Evolutionary conservation across 2,329 filamentous ascomycete genomes (phyloP).

Genomic region (Ampelomyces quisqualis): DNA sequence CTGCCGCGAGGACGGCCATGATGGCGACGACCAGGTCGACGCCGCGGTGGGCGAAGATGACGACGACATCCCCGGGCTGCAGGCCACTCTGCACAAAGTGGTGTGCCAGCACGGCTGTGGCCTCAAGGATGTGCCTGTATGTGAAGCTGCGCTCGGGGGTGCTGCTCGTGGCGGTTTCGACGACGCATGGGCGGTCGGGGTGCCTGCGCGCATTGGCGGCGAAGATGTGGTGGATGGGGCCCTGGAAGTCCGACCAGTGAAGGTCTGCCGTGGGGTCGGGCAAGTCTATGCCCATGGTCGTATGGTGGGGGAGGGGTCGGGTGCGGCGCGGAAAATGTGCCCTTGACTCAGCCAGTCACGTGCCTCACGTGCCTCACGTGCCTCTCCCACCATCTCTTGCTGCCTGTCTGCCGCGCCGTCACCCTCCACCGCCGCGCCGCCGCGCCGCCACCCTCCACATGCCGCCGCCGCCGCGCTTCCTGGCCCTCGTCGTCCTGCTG

Average conservation of each 20-base stretch:
- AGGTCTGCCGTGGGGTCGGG: constrained; percentile 69
- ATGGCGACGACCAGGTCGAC: constrained; percentile 76
- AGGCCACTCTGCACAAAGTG: constrained; percentile 73
- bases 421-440: constrained; percentile 37
- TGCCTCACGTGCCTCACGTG: too few species aligned
- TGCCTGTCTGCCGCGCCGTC: constrained; percentile 21
- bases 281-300: too few species aligned
- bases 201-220: constrained; percentile 64
- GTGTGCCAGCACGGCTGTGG: constrained; percentile 77
- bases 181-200: constrained; percentile 68
- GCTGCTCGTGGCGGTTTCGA: constrained; percentile 60
- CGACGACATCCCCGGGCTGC: constrained; percentile 81
- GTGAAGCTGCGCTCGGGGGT: constrained; percentile 69
- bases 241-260: constrained; percentile 65
- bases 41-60: constrained; percentile 83
- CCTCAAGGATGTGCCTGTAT: constrained; percentile 83
- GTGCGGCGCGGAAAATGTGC: too few species aligned
- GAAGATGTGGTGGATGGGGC: constrained; percentile 72
- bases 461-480: constrained; percentile 52
- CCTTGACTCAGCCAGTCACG: too few species aligned
- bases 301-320: too few species aligned
- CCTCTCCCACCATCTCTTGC: neutral
- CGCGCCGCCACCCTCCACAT: constrained; percentile 36
- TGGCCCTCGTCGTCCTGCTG: constrained; percentile 46
- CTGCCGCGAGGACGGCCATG: constrained; percentile 69